Percentiles rank a stretch among this genome's conserved stretches.
phyloP scores from a whole-genome alignment of 73 alveolate genomes.

The Paramecium primaurelia region DNA sequence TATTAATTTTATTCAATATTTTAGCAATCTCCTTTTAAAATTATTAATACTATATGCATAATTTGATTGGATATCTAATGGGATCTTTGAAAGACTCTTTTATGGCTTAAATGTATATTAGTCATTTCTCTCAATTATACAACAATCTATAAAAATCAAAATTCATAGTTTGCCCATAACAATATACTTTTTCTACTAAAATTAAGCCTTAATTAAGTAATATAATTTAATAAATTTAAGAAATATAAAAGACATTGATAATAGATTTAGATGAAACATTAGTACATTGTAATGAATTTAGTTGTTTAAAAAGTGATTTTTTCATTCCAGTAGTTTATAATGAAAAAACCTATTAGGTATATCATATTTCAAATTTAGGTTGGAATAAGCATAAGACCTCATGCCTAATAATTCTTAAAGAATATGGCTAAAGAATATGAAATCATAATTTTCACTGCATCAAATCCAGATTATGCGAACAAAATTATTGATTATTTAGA shows the following conservation, averaged over 20 bases:
- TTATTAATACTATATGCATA: neutral
- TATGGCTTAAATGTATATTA: neutral
- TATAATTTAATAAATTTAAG: neutral
- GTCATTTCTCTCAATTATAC: neutral
- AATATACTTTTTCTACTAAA: neutral
- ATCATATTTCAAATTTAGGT: neutral
- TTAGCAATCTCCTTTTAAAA: neutral
- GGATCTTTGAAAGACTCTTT: neutral
- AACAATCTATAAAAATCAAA: neutral
- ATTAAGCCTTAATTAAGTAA: neutral
- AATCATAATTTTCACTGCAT: constrained; percentile 73
- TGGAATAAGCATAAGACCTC: constrained; percentile 57
- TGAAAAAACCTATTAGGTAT: neutral
- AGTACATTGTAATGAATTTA: constrained; percentile 50
- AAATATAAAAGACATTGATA: neutral
- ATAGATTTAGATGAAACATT: constrained; percentile 56
- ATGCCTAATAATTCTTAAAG: neutral
- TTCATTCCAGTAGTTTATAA: neutral
- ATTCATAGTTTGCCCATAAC: neutral
- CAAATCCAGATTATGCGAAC: constrained; percentile 67
- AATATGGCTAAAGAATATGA: constrained; percentile 62
- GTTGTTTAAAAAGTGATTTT: constrained; percentile 35
- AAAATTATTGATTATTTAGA: constrained; percentile 66
- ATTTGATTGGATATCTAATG: neutral
- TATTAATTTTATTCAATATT: neutral